phyloP scores from a whole-genome alignment of 768 basidiomycete genomes.

The Mycena epipterygia region DNA sequence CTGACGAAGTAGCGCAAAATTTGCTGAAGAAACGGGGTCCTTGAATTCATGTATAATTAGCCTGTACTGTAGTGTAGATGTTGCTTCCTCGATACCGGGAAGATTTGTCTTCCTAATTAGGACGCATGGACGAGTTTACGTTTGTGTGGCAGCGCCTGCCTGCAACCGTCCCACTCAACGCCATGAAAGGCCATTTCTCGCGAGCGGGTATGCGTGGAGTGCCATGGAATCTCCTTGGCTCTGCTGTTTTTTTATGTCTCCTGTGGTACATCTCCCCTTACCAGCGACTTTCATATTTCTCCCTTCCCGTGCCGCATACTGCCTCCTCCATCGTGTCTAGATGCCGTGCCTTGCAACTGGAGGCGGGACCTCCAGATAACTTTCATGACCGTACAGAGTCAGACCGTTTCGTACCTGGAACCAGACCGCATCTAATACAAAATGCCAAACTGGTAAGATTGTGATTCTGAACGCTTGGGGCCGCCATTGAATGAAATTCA shows the following conservation, averaged over 20 bases:
- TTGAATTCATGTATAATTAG: background rate
- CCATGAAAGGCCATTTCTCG: background rate
- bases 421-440: slow-evolving; percentile 72
- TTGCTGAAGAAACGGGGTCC: slow-evolving; percentile 68
- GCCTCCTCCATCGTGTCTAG: slow-evolving; percentile 28
- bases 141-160: background rate
- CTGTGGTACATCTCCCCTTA: slow-evolving; percentile 4
- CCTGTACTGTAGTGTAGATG: slow-evolving; percentile 7
- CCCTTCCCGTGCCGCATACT: background rate
- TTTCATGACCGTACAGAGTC: slow-evolving; percentile 67
- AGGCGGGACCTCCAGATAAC: slow-evolving; percentile 58
- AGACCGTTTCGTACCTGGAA: slow-evolving; percentile 76
- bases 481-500: background rate
- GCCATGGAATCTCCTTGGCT: background rate
- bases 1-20: slow-evolving; percentile 79
- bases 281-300: background rate
- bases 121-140: slow-evolving; percentile 13
- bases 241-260: slow-evolving; percentile 2
- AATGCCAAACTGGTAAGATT: slow-evolving; percentile 71
- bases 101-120: background rate
- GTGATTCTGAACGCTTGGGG: background rate
- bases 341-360: slow-evolving; percentile 58
- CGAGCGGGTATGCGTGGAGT: background rate
- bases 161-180: background rate
- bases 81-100: background rate